Conservation (phyloP, 1,284 basidiomycete species). For the Ganoderma lucidum region DNA sequence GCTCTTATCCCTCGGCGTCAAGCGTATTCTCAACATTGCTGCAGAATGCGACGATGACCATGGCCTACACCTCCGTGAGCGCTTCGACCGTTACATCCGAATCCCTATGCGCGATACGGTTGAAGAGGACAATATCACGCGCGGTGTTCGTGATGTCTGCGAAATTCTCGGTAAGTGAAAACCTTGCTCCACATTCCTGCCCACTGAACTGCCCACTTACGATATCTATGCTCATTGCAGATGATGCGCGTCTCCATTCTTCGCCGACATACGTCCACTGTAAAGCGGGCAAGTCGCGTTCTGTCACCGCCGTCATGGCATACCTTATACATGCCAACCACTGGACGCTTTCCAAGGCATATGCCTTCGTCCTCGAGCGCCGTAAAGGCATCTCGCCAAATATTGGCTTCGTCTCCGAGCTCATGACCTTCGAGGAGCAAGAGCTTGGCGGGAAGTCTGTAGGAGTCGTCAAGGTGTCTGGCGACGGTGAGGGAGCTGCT, state of each 20-base stretch:
- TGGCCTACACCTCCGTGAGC: slow-evolving; percentile 67
- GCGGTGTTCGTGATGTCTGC: slow-evolving; percentile 86
- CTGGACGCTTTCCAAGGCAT: slow-evolving; percentile 92
- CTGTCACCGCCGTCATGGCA: slow-evolving; percentile 96
- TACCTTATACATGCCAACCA: slow-evolving; percentile 97
- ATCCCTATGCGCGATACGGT: slow-evolving; percentile 96
- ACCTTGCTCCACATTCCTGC: background rate
- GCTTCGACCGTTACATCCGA: slow-evolving; percentile 85
- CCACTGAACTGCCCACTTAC: background rate
- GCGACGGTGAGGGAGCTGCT: slow-evolving; percentile 19
- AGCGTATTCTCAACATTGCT: slow-evolving; percentile 91
- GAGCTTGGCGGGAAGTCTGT: slow-evolving; percentile 86
- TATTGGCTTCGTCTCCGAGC: slow-evolving; percentile 96
- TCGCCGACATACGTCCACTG: slow-evolving; percentile 95
- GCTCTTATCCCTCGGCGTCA: slow-evolving; percentile 81
- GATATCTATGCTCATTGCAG: slow-evolving; percentile 49
- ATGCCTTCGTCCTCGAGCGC: slow-evolving; percentile 89
- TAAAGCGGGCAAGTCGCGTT: slow-evolving; percentile 95
- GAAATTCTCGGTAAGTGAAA: slow-evolving; percentile 78
- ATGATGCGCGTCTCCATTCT: slow-evolving; percentile 90
- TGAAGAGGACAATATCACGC: slow-evolving; percentile 91
- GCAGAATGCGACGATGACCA: slow-evolving; percentile 89
- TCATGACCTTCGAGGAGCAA: slow-evolving; percentile 95
- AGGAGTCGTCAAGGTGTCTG: slow-evolving; percentile 67
- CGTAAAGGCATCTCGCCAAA: slow-evolving; percentile 96